phyloP scores from a whole-genome alignment of 805 yeast species.

The Starmerella asiatica region DNA sequence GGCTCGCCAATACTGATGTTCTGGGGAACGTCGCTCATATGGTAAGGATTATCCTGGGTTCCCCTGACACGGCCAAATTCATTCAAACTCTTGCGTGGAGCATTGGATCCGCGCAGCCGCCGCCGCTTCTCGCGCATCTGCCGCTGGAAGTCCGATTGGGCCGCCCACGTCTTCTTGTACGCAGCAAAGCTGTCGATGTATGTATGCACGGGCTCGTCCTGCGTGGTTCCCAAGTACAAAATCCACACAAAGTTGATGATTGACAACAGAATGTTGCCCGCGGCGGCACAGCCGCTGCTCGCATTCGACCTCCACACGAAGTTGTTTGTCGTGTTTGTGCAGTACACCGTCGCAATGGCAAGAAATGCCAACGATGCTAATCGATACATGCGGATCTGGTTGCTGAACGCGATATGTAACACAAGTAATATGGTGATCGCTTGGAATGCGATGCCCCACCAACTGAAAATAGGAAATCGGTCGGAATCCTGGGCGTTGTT shows the following conservation, averaged over 20 bases:
- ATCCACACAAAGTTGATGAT: slow-evolving; percentile 78
- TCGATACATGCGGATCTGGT: slow-evolving; percentile 58
- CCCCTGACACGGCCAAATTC: slow-evolving; percentile 1
- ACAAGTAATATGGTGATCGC: slow-evolving; percentile 43
- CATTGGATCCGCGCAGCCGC: background rate
- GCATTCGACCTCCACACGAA: slow-evolving; percentile 58
- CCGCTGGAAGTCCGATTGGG: background rate
- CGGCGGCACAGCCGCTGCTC: slow-evolving; percentile 72
- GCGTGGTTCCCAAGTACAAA: slow-evolving; percentile 79
- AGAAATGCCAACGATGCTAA: slow-evolving; percentile 38
- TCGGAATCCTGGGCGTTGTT: slow-evolving; percentile 28
- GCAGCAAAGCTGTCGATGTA: slow-evolving; percentile 69
- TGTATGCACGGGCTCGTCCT: slow-evolving; percentile 72
- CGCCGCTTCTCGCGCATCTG: slow-evolving; percentile 4
- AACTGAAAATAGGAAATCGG: slow-evolving; percentile 65
- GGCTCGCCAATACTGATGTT: slow-evolving; percentile 7
- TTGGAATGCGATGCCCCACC: slow-evolving; percentile 94
- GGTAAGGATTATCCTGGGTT: slow-evolving; percentile 12
- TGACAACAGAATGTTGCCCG: slow-evolving; percentile 75
- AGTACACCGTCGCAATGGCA: slow-evolving; percentile 67
- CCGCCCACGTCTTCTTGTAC: slow-evolving; percentile 7
- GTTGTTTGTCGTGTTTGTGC: slow-evolving; percentile 69
- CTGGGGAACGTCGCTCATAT: slow-evolving; percentile 15
- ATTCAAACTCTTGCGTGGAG: background rate
- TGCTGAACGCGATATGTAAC: slow-evolving; percentile 42